Evolutionary conservation across 129 eudicot genomes (phyloP), one percentile per base, ranked within the genome.

Genomic region (Chrysanthemum seticuspe): DNA sequence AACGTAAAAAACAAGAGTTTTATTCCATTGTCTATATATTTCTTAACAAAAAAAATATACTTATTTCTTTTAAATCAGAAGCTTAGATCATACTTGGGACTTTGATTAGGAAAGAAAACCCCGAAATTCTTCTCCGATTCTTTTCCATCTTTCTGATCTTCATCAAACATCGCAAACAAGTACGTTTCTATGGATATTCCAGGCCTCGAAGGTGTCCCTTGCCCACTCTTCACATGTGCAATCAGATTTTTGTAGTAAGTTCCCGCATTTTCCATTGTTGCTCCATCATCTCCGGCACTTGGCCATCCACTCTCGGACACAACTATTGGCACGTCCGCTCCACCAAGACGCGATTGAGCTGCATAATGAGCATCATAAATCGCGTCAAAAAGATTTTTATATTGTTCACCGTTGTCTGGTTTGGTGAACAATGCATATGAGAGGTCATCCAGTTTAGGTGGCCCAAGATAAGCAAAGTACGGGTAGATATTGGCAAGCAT

Each of bases 291-390:
- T 13, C 81, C 86, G 0, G 11, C 73, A 1, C 86, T 75, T 8
- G 91, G 86, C 91, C 91, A 86, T 14, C 91, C 91, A 36, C 84
- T 86, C 62, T 86, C 91, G 0, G 91, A 80, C 60, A 86, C 91
- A 2, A 86, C 86, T 18, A 86, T 78, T 10, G 18, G 75, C 14
- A 81, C 31, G 29, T 29, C 10, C 0, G 16, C 7, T 0, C 86
- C 91, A 13, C 88, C 91, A 0, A 67, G 78, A 54, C 71, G 83
- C 11, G 79, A 77, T 1, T 75, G 58, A 14, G 88, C 86, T 2
- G 75, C 67, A 27, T 84, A 83, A 10, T 66, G 59, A 10, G 86
- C 72, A 52, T 87, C 91, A 12, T 71, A 40, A 21, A 83, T 60
- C 0, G 91, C 88, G 16, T 83, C 86, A 36, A 86, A 86, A 3